Evolutionary conservation across 225 moss, liverwort and hornwort genomes (phyloP).

Genomic region (Straminergon stramineum): DNA sequence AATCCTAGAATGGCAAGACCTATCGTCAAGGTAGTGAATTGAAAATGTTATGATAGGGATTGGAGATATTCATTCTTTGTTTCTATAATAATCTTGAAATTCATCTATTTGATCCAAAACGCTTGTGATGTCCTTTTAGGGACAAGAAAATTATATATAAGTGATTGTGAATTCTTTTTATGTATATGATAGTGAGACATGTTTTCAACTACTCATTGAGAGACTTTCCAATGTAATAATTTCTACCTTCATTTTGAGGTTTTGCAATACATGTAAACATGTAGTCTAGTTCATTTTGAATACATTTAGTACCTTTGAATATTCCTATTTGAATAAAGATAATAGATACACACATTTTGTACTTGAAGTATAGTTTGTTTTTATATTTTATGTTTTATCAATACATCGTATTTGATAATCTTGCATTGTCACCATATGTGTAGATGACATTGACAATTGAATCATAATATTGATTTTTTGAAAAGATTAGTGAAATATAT

Average conservation of each 20-base stretch:
- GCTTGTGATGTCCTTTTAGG: fast-evolving
- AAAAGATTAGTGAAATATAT: background rate
- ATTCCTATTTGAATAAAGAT: background rate
- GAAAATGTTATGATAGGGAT: background rate
- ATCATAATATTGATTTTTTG: background rate
- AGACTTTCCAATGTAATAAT: background rate
- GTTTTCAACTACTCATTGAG: background rate
- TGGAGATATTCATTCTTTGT: too few species aligned
- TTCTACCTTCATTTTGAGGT: background rate
- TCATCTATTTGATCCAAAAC: background rate
- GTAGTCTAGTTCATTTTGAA: background rate
- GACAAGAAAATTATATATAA: too few species aligned
- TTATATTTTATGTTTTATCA: background rate
- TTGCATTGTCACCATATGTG: background rate
- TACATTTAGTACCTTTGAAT: background rate
- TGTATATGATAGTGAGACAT: background rate
- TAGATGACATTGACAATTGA: background rate
- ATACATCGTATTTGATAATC: background rate
- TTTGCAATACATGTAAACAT: background rate
- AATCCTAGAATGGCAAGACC: background rate
- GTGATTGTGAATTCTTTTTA: background rate
- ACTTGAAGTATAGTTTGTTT: background rate
- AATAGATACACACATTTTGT: background rate
- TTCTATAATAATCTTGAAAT: background rate
- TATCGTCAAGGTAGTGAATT: background rate